Evolutionary conservation across 2,329 filamentous ascomycete genomes (phyloP).

Genomic region (Aspergillus arachidicola): DNA sequence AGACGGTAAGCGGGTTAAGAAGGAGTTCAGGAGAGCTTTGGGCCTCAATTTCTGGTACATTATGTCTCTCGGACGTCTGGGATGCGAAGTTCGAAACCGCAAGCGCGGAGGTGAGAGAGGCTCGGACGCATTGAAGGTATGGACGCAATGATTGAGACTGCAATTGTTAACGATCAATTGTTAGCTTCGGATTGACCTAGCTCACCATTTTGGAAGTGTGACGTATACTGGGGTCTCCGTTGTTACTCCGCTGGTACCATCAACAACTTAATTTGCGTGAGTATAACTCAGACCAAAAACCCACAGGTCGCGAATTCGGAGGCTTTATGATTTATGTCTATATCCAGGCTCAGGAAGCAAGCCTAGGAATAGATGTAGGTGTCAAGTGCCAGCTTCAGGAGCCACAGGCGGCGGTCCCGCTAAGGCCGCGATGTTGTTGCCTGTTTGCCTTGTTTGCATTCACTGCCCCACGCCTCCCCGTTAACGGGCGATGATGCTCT

Average conservation of each 20-base stretch:
- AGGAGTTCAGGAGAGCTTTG: constrained; percentile 90
- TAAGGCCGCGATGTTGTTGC: constrained; percentile 14
- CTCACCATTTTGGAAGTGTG: constrained; percentile 32
- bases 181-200: constrained; percentile 8
- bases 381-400: constrained; percentile 17
- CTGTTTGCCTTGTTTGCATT: constrained; percentile 39
- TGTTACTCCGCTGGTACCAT: neutral
- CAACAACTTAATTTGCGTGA: neutral
- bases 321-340: neutral
- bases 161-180: constrained; percentile 17
- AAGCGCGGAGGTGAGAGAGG: constrained; percentile 89
- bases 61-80: constrained; percentile 93
- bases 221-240: constrained; percentile 2
- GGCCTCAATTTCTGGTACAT: constrained; percentile 96
- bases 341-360: neutral
- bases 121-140: constrained; percentile 94
- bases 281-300: neutral
- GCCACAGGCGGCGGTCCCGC: constrained; percentile 10
- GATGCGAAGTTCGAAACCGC: constrained; percentile 97
- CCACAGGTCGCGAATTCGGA: neutral
- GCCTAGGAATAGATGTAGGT: constrained; percentile 13
- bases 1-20: constrained; percentile 84
- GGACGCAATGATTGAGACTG: constrained; percentile 95
- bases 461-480: constrained; percentile 24
- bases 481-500: constrained; percentile 16